Base-by-base conservation (phyloP, 345 rosid genomes). In the Iberis pinnata region DNA sequence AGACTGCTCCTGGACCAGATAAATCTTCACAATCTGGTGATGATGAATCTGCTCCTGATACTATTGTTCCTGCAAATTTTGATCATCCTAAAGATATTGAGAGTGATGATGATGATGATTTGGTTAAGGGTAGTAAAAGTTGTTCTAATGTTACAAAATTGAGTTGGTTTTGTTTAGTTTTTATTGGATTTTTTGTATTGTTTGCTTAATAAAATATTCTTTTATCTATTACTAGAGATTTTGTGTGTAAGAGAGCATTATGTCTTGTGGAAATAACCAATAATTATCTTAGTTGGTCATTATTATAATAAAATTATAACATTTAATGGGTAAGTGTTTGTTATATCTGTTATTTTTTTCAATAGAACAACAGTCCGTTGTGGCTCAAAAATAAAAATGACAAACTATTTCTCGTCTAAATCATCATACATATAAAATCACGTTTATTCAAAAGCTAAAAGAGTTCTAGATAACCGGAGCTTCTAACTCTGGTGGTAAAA, bases 1-100 rank as follows among this genome's bases (percentile, higher is more conserved):
- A 55, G 25, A 9, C 53, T 2, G 76, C 95, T 0, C 88, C 88
- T 0, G 92, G 78, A 10, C 98, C 93, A 0, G 68, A 65, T 1
- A 33, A 74, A 24, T 36, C 63, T 11, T 75, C 78, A 1, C 80
- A 78, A 22, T 58, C 72, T 1, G 73, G 69, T 3, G 76, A 78
- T 12, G 89, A 73, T 20, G 96, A 78, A 1, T 56, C 78, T 2
- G 88, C 77, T 2, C 96, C 98, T 2, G 96, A 88, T 8, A 85
- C 96, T 1, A 64, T 77, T 2, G 81, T 88, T 0, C 93, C 95
- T 0, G 61, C 89, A 5, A 77, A 76, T 68, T 83, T 88, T 22
- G 68, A 78, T 49, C 65, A 88, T 41, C 98, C 98, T 14, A 64
- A 43, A 15, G 71, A 75, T 12, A 64, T 67, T 3, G 66, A 61